Conservation (phyloP, 169 alveolate species). For the Ichthyophthirius multifiliis region DNA sequence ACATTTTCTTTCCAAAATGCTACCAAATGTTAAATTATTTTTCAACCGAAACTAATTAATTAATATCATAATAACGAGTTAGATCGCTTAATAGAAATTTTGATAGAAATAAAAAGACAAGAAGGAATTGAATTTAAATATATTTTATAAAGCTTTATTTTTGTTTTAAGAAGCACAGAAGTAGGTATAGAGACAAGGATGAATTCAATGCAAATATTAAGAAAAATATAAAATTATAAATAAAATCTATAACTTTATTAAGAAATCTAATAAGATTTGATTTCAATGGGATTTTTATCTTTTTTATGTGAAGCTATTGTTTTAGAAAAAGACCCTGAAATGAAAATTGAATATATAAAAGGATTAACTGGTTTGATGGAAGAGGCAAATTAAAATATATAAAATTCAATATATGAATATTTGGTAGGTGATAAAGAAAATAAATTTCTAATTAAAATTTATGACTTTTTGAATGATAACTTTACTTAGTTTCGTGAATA, state of each 20-base stretch:
- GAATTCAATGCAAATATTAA: background rate
- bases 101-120: background rate
- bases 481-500: background rate
- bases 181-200: background rate
- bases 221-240: background rate
- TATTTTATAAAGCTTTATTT: background rate
- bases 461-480: background rate
- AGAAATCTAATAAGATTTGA: background rate
- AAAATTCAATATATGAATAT: background rate
- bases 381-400: background rate
- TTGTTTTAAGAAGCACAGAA: background rate
- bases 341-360: background rate
- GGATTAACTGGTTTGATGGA: slow-evolving; percentile 4
- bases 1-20: background rate
- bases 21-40: no score
- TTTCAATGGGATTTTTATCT: background rate
- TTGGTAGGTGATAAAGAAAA: background rate
- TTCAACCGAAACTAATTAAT: no score
- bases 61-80: background rate
- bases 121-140: background rate
- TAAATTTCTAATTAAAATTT: background rate
- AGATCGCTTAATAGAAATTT: background rate
- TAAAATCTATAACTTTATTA: background rate
- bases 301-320: slow-evolving; percentile 4
- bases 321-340: background rate